Evolutionary conservation across 768 basidiomycete genomes (phyloP).

Genomic region (Lenzites betulinus): DNA sequence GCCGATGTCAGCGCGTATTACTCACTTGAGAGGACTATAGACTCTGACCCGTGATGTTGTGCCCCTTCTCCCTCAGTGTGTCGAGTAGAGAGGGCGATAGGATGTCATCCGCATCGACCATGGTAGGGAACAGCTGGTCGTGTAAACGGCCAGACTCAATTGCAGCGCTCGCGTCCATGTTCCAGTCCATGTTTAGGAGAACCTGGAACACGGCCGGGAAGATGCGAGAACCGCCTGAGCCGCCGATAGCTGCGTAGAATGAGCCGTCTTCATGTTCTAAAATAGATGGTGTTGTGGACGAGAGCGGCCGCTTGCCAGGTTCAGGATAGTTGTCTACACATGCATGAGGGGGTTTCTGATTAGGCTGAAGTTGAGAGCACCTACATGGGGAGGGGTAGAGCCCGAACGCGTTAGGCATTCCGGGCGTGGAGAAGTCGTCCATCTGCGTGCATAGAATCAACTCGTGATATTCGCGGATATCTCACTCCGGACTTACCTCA

Average conservation of each 20-base stretch:
- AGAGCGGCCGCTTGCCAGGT: constrained; percentile 86
- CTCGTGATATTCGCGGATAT: not conserved
- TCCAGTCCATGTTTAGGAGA: constrained; percentile 79
- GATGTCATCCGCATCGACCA: constrained; percentile 60
- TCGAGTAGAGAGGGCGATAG: constrained; percentile 60
- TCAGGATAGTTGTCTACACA: constrained; percentile 82
- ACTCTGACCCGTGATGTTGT: constrained; percentile 66
- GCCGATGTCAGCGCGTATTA: not conserved
- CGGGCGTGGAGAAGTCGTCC: constrained; percentile 93
- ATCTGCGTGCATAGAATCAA: constrained; percentile 46
- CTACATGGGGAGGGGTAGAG: constrained; percentile 80
- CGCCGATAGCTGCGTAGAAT: constrained; percentile 76
- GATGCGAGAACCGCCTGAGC: constrained; percentile 86
- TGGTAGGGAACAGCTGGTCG: constrained; percentile 77
- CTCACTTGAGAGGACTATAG: not conserved
- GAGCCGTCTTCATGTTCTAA: constrained; percentile 75
- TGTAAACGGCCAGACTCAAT: constrained; percentile 87
- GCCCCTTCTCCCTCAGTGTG: constrained; percentile 61
- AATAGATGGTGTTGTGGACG: constrained; percentile 81
- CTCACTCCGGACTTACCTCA: constrained; percentile 48
- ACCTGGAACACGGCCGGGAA: constrained; percentile 80
- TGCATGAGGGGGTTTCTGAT: not conserved
- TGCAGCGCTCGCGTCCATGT: constrained; percentile 74
- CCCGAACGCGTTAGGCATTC: constrained; percentile 80
- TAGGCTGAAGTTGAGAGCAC: constrained; percentile 21